Percentiles rank a stretch among this genome's conserved stretches.
phyloP scores from a whole-genome alignment of 371 early-diverging fungal species.

The Amoeboaphelidium protococcarum region DNA sequence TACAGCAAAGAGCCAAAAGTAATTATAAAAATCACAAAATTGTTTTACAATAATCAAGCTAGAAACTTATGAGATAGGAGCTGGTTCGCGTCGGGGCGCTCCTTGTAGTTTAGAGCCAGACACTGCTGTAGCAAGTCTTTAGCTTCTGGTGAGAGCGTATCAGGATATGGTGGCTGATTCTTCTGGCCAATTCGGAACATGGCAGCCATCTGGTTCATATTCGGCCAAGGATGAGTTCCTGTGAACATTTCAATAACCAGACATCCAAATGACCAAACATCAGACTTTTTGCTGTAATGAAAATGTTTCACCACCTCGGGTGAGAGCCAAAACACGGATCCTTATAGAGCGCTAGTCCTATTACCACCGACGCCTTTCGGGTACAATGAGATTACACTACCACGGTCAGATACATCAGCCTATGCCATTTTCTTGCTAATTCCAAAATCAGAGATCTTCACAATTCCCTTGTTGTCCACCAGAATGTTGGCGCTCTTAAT shows the following conservation, averaged over 20 bases:
- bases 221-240: background rate
- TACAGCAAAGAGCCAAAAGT: too few species aligned
- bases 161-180: slow-evolving; percentile 48
- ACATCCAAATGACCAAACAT: background rate
- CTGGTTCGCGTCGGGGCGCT: slow-evolving; percentile 31
- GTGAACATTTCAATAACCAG: background rate
- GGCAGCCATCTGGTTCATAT: background rate
- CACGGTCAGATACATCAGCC: background rate
- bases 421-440: slow-evolving; percentile 72
- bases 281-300: background rate
- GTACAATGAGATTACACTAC: slow-evolving; percentile 1
- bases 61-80: slow-evolving; percentile 13
- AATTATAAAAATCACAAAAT: too few species aligned
- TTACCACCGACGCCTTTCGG: slow-evolving; percentile 38
- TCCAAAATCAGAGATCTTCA: slow-evolving; percentile 97
- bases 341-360: slow-evolving; percentile 30
- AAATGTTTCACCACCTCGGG: background rate
- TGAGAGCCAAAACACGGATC: background rate
- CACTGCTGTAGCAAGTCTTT: slow-evolving; percentile 47
- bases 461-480: slow-evolving; percentile 65
- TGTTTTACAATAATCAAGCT: too few species aligned
- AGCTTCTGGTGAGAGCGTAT: slow-evolving; percentile 33
- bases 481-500: slow-evolving; percentile 89
- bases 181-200: slow-evolving; percentile 12
- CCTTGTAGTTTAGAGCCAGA: slow-evolving; percentile 25